Evolutionary conservation across 1,284 basidiomycete species (phyloP), one percentile per base, ranked within the genome.

Genomic region (Irpex sp.): DNA sequence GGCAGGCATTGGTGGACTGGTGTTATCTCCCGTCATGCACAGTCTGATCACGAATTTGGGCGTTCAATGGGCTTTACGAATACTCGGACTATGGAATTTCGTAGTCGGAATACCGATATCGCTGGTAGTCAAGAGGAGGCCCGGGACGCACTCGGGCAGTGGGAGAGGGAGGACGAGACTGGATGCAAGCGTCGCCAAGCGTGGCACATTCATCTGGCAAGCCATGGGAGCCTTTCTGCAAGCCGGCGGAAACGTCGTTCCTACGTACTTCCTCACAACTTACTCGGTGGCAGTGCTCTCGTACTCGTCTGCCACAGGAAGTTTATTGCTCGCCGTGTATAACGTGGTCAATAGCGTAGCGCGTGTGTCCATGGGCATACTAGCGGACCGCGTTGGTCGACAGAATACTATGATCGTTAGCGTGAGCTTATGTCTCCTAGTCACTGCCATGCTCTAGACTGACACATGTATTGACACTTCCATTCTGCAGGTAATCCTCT

Each of bases 321-420:
- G 76, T 72, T 61, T 78, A 36, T 71, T 81, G 8, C 70, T 82
- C 26, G 78, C 80, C 1, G 65, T 81, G 19, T 78, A 79, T 66
- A 80, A 78, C 61, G 80, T 71, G 13, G 78, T 80, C 36, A 82
- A 81, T 67, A 80, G 78, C 68, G 68, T 75, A 34, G 74, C 80
- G 4, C 77, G 79, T 3, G 72, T 81, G 3, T 65, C 62, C 1
- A 81, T 79, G 79, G 81, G 80, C 17, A 65, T 79, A 19, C 66
- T 81, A 0, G 81, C 79, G 3, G 80, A 81, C 67, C 68, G 71
- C 26, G 74, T 79, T 38, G 81, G 81, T 9, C 70, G 81, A 5
- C 81, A 82, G 63, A 81, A 81, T 65, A 82, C 80, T 0, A 72
- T 81, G 71, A 72, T 81, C 11, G 68, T 71, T 21, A 78, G 78